Base-by-base conservation (phyloP, 495 filamentous ascomycete species). In the Aspergillus saccharolyticus region DNA sequence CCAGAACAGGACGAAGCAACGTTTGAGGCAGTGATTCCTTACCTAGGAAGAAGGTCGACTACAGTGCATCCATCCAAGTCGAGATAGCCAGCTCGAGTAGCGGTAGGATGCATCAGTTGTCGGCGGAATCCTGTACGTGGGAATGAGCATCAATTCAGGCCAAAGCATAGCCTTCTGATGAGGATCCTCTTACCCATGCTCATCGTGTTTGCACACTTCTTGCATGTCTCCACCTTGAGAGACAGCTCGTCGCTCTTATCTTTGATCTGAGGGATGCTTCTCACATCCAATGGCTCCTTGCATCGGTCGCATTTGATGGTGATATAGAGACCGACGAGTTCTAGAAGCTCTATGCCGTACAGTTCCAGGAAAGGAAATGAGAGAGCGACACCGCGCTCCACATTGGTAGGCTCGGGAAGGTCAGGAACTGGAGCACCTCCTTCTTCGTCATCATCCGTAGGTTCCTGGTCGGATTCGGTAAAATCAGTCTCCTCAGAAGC, bases 281-380 rank as follows among this genome's bases (percentile, higher is more conserved):
- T 82, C 18, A 92, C 72, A 57, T 96, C 91, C 67, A 84, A 84
- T 2, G 78, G 65, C 42, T 87, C 87, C 69, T 90, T 94, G 77
- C 91, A 97, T 42, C 90, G 83, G 30, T 86, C 84, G 71, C 92
- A 97, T 65, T 92, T 93, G 52, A 94, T 72, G 0, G 80, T 87
- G 54, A 95, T 75, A 44, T 78, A 85, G n/a, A 95, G 74, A 14
- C 80, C 74, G 0, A 79, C 68, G 3, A 96, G 68, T 59, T 96
- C 86, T 33, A 96, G 77, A 1, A 96, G 73, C 64, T 96, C 90
- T 54, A 96, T 86, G 46, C 86, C 83, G 60, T 93, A 81, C 3
- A 96, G 83, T 58, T 93, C 89, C 50, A 96, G 72, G 20, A 81
- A 85, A 0, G 91, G 92, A 66, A 96, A 92, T 2, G 87, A 91